Conservation (phyloP, 2,329 filamentous ascomycete genomes). For the Nannizzia gypsea region DNA sequence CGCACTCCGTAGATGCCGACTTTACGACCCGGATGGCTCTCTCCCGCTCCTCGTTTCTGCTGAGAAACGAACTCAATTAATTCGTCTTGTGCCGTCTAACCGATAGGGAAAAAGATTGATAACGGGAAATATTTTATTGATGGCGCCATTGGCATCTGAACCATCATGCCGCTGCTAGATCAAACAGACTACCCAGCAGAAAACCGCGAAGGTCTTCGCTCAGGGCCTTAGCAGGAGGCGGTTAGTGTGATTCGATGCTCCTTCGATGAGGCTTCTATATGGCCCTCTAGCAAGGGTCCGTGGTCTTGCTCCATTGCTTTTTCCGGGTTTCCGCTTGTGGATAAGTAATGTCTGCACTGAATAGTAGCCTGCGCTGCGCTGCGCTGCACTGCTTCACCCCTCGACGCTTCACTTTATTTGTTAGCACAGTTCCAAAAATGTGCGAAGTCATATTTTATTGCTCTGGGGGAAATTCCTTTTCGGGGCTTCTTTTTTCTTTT, state of each 20-base stretch:
- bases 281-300: neutral
- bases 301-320: neutral
- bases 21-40: too few relatives aligned
- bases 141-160: neutral
- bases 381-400: neutral
- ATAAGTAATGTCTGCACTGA: neutral
- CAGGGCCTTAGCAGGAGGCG: neutral
- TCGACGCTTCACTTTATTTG: neutral
- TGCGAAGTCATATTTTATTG: neutral
- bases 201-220: neutral
- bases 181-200: neutral
- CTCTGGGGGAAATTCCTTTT: neutral
- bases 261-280: neutral
- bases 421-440: neutral
- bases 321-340: conserved; percentile 4
- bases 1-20: neutral
- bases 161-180: neutral
- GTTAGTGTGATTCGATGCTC: neutral
- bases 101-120: neutral
- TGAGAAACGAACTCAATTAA: neutral
- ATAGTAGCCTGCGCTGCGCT: neutral
- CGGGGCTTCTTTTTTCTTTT: neutral
- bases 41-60: neutral
- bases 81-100: neutral
- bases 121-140: neutral